These are phyloP conservation scores for Amphibolis antarctica DNA, from an alignment of 106 monocot genomes.

Conservation along the genomic window DNA sequence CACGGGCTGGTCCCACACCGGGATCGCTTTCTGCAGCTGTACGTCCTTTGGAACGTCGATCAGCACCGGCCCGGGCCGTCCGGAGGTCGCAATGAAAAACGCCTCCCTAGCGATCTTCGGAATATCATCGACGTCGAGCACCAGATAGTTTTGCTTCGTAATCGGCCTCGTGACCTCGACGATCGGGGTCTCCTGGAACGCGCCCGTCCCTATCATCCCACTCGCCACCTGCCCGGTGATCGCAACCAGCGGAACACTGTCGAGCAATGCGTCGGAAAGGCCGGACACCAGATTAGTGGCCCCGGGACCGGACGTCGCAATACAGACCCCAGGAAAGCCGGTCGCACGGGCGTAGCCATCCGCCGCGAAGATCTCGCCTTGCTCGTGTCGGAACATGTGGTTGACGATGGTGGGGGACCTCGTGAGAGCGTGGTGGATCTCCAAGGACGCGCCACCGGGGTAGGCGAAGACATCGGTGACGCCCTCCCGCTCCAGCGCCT, in stretches of 20 bases:
- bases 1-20: slow-evolving; percentile 36
- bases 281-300: slow-evolving; percentile 86
- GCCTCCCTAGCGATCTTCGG: slow-evolving; percentile 67
- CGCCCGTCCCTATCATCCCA: slow-evolving; percentile 88
- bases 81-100: slow-evolving; percentile 67
- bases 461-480: slow-evolving; percentile 83
- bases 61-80: slow-evolving; percentile 79
- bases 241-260: slow-evolving; percentile 81
- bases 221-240: slow-evolving; percentile 95
- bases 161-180: slow-evolving; percentile 84
- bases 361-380: slow-evolving; percentile 79
- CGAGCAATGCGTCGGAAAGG: slow-evolving; percentile 78
- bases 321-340: slow-evolving; percentile 72
- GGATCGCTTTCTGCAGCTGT: slow-evolving; percentile 75
- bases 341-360: slow-evolving; percentile 78
- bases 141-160: slow-evolving; percentile 89
- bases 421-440: slow-evolving; percentile 94
- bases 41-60: slow-evolving; percentile 89
- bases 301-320: slow-evolving; percentile 91
- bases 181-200: slow-evolving; percentile 92
- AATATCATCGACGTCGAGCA: slow-evolving; percentile 69
- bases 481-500: slow-evolving; percentile 71
- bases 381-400: slow-evolving; percentile 86
- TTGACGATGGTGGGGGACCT: slow-evolving; percentile 57
- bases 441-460: slow-evolving; percentile 90